These are phyloP conservation scores for Inonotus obliquus DNA, from an alignment of 1,284 basidiomycete species.

Conservation along the genomic window DNA sequence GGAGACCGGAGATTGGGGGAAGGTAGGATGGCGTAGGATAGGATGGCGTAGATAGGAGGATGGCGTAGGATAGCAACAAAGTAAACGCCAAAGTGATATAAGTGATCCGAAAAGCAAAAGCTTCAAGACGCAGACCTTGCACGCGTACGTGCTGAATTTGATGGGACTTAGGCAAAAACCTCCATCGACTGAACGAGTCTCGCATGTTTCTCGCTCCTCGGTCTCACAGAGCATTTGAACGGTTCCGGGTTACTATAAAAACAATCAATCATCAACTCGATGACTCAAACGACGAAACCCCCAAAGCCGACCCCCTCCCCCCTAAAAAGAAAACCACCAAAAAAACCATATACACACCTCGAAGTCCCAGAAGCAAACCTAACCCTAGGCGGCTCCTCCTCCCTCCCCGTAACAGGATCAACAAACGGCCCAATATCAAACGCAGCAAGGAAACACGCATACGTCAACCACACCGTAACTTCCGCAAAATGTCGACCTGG, in stretches of 20 bases:
- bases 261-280: not conserved
- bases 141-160: too few relatives aligned
- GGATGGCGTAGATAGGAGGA: not conserved
- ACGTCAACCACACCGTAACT: conserved; percentile 20
- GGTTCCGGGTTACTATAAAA: conserved; percentile 17
- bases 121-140: too few relatives aligned
- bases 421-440: conserved; percentile 19
- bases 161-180: not conserved
- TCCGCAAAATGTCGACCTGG: conserved; percentile 22
- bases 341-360: not conserved
- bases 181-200: not conserved
- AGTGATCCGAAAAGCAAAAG: not conserved
- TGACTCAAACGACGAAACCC: too few relatives aligned
- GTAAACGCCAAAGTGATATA: not conserved
- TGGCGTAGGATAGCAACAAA: not conserved
- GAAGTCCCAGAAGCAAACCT: conserved; percentile 4
- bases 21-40: too few relatives aligned
- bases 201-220: conserved; percentile 14
- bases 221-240: conserved; percentile 18
- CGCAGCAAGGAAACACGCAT: conserved; percentile 21
- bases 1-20: too few relatives aligned
- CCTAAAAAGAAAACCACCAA: not conserved
- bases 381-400: conserved; percentile 1
- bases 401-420: conserved; percentile 9
- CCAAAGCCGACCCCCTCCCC: too few relatives aligned